Evolutionary conservation across 2,329 filamentous ascomycete species (phyloP), one percentile per base, ranked within the genome.

Genomic region (Ophiostoma himal-ulmi): DNA sequence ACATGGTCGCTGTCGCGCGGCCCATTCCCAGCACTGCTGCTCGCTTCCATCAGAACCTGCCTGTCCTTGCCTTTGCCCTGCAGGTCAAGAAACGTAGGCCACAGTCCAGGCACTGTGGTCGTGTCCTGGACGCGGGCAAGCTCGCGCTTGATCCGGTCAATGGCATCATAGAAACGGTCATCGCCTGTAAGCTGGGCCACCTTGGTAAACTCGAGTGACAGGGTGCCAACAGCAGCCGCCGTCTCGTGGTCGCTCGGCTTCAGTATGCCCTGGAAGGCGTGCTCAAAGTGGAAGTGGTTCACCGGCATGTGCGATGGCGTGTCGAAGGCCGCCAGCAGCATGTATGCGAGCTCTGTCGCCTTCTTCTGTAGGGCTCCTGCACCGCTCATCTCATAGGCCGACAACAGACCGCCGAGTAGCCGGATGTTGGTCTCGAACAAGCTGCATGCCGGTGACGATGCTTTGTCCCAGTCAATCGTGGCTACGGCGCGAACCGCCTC

Each of bases 81-180:
- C 81, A 78, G 84, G 77, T 93, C 85, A 68, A 94, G 79, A 68
- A 82, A 81, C 26, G 85, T 83, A 0, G 91, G 91, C 90, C 89
- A 95, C 82, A 95, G 84, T 2, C 92, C 92, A 0, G 91, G 91
- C 6, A 94, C 78, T n/a, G 81, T 82, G 0, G 91, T 93, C 5
- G 82, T 78, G 75, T 88, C 87, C 79, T 95, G 92, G 69, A 86
- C 85, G 54, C 83, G 81, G 69, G 89, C 84, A n/a, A 96, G 83
- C 30, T 89, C 85, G 71, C 89, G 84, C 10, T 90, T 91, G 67
- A 96, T 87, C 11, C 91, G 85, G 71, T 89, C 88, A 70, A 93
- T 85, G 0, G 91, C 91, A 77, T 94, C 91, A 76, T 89, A 92
- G 78, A 90, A 93, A 75, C 88, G 91, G 70, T 84, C 78, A 71